phyloP scores from a whole-genome alignment of 805 yeast genomes.

The Zygoascus tannicola region DNA sequence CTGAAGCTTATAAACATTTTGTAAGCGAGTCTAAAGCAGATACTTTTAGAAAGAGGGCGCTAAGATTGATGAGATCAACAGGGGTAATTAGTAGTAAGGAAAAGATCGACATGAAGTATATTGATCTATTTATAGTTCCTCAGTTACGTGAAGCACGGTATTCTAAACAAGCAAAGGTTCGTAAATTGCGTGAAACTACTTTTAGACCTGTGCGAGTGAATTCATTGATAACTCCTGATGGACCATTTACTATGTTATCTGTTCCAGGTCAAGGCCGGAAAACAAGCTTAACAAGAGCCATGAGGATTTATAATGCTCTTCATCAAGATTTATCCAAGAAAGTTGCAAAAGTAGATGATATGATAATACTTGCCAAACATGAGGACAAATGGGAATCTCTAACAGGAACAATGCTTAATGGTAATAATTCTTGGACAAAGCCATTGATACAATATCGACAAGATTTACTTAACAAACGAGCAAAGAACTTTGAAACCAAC shows the following conservation, averaged over 20 bases:
- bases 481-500: background rate
- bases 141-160: conserved; percentile 3
- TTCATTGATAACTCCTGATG: conserved; percentile 4
- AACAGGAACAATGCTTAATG: background rate
- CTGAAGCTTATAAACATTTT: background rate
- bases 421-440: conserved; percentile 3
- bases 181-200: conserved; percentile 1
- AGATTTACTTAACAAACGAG: background rate
- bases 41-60: conserved; percentile 6
- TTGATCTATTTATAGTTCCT: conserved; percentile 10
- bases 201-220: conserved; percentile 4
- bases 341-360: background rate
- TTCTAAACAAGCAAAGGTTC: background rate
- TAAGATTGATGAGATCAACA: background rate
- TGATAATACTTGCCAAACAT: conserved; percentile 1
- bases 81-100: conserved; percentile 1
- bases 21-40: background rate
- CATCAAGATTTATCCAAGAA: background rate
- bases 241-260: conserved; percentile 8
- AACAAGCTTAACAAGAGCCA: conserved; percentile 1
- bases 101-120: conserved; percentile 7
- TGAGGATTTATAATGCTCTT: conserved; percentile 1
- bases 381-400: conserved; percentile 9
- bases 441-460: conserved; percentile 1
- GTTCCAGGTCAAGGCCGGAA: conserved; percentile 7